Percentiles rank a stretch among this genome's conserved stretches.
Evolutionary conservation across 73 alveolate species (phyloP).

Genomic region (Paramecium pentaurelia): DNA sequence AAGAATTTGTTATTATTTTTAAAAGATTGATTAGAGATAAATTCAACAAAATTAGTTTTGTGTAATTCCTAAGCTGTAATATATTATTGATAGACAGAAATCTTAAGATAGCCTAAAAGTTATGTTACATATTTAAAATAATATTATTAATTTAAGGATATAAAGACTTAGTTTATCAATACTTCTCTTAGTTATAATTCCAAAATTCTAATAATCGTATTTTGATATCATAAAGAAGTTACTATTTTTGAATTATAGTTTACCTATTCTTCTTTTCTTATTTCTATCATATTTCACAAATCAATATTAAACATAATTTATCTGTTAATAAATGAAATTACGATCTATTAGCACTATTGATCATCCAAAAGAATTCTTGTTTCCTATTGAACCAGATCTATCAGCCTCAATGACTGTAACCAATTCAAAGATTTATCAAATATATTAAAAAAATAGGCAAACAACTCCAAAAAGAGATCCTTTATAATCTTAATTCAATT

Average conservation of each 20-base stretch:
- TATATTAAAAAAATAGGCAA: background rate
- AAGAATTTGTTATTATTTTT: too few species aligned
- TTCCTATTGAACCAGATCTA: conserved; percentile 18
- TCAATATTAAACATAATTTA: background rate
- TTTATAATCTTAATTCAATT: background rate
- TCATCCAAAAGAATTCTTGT: conserved; percentile 13
- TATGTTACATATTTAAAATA: background rate
- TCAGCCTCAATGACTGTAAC: background rate
- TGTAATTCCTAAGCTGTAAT: background rate
- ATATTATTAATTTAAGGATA: background rate
- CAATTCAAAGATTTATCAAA: background rate
- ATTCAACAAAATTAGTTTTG: too few species aligned
- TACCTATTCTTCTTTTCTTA: background rate
- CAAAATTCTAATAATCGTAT: background rate
- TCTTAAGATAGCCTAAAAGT: background rate
- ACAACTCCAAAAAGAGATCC: background rate
- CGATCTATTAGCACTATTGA: background rate
- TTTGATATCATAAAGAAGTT: background rate
- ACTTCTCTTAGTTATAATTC: background rate
- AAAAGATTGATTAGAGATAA: too few species aligned
- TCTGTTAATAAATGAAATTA: conserved; percentile 16
- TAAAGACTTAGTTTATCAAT: background rate
- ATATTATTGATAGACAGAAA: background rate
- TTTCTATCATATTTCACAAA: background rate
- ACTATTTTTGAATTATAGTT: background rate